phyloP scores from a whole-genome alignment of 805 yeast species.

The Kurtzmaniella fragi region DNA sequence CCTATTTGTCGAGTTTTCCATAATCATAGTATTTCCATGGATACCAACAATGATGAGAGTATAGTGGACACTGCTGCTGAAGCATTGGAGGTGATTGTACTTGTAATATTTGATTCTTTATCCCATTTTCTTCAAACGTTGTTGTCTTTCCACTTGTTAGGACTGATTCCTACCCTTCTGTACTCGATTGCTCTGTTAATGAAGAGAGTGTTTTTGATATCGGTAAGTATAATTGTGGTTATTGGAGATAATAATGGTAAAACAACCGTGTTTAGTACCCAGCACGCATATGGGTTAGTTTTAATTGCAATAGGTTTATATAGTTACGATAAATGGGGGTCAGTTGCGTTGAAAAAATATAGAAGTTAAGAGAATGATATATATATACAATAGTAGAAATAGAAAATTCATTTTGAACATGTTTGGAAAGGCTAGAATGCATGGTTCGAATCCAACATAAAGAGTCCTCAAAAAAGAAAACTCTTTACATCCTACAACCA shows the following conservation, averaged over 20 bases:
- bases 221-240: constrained; percentile 59
- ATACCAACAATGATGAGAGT: constrained; percentile 1
- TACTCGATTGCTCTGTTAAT: constrained; percentile 84
- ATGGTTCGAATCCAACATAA: constrained; percentile 15
- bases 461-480: not conserved
- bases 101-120: constrained; percentile 61
- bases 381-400: not conserved
- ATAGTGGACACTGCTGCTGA: constrained; percentile 12
- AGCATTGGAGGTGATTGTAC: constrained; percentile 37
- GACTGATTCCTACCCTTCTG: constrained; percentile 76
- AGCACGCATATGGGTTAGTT: constrained; percentile 34
- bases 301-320: constrained; percentile 54
- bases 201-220: constrained; percentile 81
- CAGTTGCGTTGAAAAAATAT: constrained; percentile 12
- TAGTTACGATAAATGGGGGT: constrained; percentile 63
- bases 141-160: constrained; percentile 75
- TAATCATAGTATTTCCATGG: not conserved
- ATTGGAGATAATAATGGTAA: constrained; percentile 30
- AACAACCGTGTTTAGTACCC: constrained; percentile 32
- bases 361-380: constrained; percentile 1
- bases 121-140: constrained; percentile 78
- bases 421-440: constrained; percentile 44
- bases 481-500: constrained; percentile 14
- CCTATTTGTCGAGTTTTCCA: constrained; percentile 5
- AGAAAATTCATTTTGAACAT: constrained; percentile 6